phyloP scores from a whole-genome alignment of 169 alveolate genomes.

The Cryptosporidium ubiquitum region DNA sequence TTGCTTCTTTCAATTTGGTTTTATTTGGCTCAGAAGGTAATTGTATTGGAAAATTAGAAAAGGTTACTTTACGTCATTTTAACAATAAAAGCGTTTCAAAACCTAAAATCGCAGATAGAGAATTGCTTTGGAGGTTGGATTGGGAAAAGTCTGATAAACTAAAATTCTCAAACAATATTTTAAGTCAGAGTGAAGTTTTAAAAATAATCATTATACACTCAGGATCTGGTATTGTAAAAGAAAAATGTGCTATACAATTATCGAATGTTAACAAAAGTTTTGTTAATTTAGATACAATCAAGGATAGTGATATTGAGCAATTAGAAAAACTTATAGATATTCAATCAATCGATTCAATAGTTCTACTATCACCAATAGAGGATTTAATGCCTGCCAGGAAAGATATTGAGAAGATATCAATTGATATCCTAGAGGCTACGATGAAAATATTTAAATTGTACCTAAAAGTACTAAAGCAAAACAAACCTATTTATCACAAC shows the following conservation, averaged over 20 bases:
- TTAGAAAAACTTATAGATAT: neutral
- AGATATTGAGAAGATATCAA: neutral
- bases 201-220: conserved; percentile 12
- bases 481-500: neutral
- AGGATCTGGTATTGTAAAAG: neutral
- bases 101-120: neutral
- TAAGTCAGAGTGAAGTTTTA: neutral
- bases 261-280: neutral
- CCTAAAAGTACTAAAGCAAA: neutral
- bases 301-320: neutral
- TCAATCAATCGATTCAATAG: neutral
- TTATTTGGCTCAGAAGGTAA: conserved; percentile 41
- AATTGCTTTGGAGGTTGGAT: conserved; percentile 44
- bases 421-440: conserved; percentile 16
- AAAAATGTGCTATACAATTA: neutral
- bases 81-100: neutral
- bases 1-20: conserved; percentile 51
- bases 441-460: conserved; percentile 28
- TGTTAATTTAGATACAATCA: neutral
- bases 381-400: neutral
- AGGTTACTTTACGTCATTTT: conserved; percentile 8
- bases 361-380: conserved; percentile 40
- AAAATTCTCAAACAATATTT: neutral
- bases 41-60: conserved; percentile 27
- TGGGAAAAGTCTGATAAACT: neutral